Percentiles rank a stretch among this genome's conserved stretches.
These are phyloP conservation scores for Gliomastix tumulicola DNA, from an alignment of 2,329 filamentous ascomycete genomes.

Conservation along the genomic window DNA sequence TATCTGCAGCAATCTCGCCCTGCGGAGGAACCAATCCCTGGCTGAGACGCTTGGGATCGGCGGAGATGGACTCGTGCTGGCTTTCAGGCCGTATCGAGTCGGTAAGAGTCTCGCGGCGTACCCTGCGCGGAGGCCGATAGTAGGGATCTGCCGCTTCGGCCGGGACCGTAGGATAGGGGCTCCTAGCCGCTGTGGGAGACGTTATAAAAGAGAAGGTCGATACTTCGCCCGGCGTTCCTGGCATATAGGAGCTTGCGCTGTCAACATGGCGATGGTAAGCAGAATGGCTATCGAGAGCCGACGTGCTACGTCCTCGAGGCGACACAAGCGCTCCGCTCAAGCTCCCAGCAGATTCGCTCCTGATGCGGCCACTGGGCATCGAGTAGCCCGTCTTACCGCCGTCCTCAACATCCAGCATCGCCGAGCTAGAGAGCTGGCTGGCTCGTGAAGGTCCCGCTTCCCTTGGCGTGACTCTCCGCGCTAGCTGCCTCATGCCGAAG, in stretches of 20 bases:
- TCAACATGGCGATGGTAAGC: constrained; percentile 40
- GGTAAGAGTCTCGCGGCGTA: constrained; percentile 55
- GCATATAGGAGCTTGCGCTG: constrained; percentile 58
- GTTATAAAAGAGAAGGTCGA: constrained; percentile 67
- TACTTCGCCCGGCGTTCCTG: constrained; percentile 63
- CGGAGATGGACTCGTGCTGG: constrained; percentile 16
- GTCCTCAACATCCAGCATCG: constrained; percentile 67
- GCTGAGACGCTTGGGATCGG: constrained; percentile 27
- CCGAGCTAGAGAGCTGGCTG: constrained; percentile 76
- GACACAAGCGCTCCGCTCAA: constrained; percentile 39
- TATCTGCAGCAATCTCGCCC: constrained; percentile 29
- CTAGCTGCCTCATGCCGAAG: constrained; percentile 85
- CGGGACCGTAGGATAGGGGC: constrained; percentile 36
- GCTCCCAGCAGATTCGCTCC: constrained; percentile 56
- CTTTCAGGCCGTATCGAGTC: constrained; percentile 24
- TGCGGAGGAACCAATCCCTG: constrained; percentile 11
- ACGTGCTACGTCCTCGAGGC: constrained; percentile 44
- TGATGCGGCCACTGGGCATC: constrained; percentile 44
- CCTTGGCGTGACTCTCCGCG: constrained; percentile 60
- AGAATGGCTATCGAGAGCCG: constrained; percentile 44
- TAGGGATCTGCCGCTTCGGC: constrained; percentile 66
- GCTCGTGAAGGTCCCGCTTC: constrained; percentile 61
- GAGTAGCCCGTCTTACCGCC: constrained; percentile 55
- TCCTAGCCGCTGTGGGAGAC: constrained; percentile 43
- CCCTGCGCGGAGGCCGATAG: constrained; percentile 75